Percentiles rank a stretch among this genome's conserved stretches.
These are phyloP conservation scores for Tothia fuscella DNA, from an alignment of 2,329 filamentous ascomycete genomes.

Conservation along the genomic window DNA sequence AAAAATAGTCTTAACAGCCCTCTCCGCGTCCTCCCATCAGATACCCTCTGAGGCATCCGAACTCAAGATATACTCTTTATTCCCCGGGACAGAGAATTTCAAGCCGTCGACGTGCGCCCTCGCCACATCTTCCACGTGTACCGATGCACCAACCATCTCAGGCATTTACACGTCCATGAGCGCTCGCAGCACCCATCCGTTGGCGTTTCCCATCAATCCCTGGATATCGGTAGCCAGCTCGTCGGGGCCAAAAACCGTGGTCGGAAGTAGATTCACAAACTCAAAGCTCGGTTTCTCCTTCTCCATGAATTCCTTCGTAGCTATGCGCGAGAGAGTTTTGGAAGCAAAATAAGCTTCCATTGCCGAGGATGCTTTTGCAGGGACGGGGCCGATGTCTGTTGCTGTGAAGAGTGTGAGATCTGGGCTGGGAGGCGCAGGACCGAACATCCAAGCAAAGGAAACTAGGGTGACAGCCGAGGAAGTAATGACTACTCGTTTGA, in stretches of 20 bases:
- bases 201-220: constrained; percentile 15
- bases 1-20: background rate
- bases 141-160: constrained; percentile 11
- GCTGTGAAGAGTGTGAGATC: background rate
- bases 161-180: constrained; percentile 8
- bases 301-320: constrained; percentile 16
- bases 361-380: constrained; percentile 6
- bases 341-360: constrained; percentile 18
- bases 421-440: background rate
- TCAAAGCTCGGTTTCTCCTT: constrained; percentile 18
- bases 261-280: constrained; percentile 18
- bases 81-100: constrained; percentile 10
- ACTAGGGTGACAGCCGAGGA: constrained; percentile 15
- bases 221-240: constrained; percentile 17
- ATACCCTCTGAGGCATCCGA: background rate
- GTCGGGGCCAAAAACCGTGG: constrained; percentile 20
- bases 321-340: constrained; percentile 16
- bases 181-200: constrained; percentile 14
- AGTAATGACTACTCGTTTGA: constrained; percentile 30
- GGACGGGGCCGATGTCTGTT: background rate
- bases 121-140: constrained; percentile 22
- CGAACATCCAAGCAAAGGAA: constrained; percentile 9
- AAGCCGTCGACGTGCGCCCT: constrained; percentile 20
- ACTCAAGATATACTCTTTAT: background rate
- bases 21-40: constrained; percentile 6